Evolutionary conservation across 2,329 filamentous ascomycete genomes (phyloP), one percentile per base, ranked within the genome.

Genomic region (Monosporascus ibericus): DNA sequence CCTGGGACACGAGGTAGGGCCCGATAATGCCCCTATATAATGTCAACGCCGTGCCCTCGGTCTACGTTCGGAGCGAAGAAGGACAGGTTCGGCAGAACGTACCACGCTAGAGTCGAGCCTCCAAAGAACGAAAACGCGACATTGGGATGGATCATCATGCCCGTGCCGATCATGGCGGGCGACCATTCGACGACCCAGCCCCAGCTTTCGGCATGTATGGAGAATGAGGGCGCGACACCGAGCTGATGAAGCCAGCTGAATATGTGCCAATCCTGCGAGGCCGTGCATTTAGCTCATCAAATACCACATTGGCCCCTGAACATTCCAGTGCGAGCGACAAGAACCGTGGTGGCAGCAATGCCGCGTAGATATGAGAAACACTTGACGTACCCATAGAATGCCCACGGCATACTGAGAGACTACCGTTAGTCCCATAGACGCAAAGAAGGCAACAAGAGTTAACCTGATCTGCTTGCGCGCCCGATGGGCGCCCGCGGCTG

Each of bases 181-280:
- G 75, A 77, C 64, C 67, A 77, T 56, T 78, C 76, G 44, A 77
- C 63, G 49, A 71, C 63, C 76, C 76, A 80, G 38, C 74, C 74
- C 77, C 77, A 80, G 64, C 73, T 78, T 63, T 79, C 76, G 17
- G 73, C 65, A 27, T 68, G 63, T 20, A 78, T 65, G 60, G 77
- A 70, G 24, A 46, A 24, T 20, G 15, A 24, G 18, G 20, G 42
- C 14, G 20, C 42, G 18, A 46, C 17, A 24, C 27, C 27, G 11
- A 50, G 15, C 9, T 24, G 30, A 4, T 20, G 20, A 50, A 49
- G 24, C 58, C 63, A 64, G 27, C 67, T 68, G 55, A 70, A 70
- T 40, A 69, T 60, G 47, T 71, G 72, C 72, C 73, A 75, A 54
- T 75, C 72, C 73, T 74, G 22, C 36, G 42, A 46, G 24, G 24